Conservation (phyloP, 495 filamentous ascomycete genomes). For the Tuber microsphaerosporum region DNA sequence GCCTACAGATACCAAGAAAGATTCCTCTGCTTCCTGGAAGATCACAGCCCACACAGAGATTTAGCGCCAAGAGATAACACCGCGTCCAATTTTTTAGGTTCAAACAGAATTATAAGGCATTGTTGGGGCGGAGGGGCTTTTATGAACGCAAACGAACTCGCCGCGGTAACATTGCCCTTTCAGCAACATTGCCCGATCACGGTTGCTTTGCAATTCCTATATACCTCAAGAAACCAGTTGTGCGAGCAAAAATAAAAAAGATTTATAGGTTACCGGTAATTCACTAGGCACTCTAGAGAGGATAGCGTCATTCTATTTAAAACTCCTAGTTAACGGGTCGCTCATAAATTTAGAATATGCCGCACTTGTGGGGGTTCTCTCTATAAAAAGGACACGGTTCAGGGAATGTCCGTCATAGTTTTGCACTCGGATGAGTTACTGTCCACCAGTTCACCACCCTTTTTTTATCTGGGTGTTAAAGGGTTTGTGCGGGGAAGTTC, state of each 20-base stretch:
- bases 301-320: background rate
- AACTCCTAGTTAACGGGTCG: background rate
- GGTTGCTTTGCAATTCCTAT: background rate
- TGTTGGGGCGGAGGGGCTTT: too few relatives aligned
- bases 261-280: background rate
- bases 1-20: background rate
- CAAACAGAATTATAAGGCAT: background rate
- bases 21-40: background rate
- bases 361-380: background rate
- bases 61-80: background rate
- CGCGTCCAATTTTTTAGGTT: too few relatives aligned
- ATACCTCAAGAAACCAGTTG: background rate
- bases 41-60: background rate
- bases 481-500: background rate
- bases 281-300: background rate
- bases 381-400: background rate
- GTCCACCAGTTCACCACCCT: background rate
- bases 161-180: too few relatives aligned
- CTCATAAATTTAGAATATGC: background rate
- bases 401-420: background rate
- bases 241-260: too few relatives aligned
- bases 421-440: background rate
- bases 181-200: too few relatives aligned
- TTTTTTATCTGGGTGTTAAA: background rate
- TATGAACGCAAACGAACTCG: background rate